These are phyloP conservation scores for Candida sojae DNA, from an alignment of 1,139 yeast species.

Conservation along the genomic window DNA sequence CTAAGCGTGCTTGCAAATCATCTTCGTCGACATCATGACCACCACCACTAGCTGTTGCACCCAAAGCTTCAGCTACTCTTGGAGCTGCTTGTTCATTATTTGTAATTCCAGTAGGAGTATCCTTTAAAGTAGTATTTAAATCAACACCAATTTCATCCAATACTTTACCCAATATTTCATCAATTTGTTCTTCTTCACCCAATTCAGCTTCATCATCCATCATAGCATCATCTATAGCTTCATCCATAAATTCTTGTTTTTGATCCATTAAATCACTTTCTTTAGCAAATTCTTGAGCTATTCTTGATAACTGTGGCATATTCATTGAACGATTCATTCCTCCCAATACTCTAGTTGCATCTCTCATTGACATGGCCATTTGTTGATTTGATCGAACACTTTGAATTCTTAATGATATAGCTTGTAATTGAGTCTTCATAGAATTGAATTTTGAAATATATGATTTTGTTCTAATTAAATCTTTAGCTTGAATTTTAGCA, in stretches of 20 bases:
- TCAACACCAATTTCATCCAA: conserved; percentile 96
- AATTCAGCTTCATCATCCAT: conserved; percentile 72
- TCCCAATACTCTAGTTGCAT: conserved; percentile 84
- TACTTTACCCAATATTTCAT: conserved; percentile 88
- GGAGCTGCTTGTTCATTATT: conserved; percentile 28
- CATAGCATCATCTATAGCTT: conserved; percentile 94
- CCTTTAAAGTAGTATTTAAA: conserved; percentile 66
- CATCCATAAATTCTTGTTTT: conserved; percentile 98
- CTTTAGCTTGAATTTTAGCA: conserved; percentile 94
- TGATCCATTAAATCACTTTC: conserved; percentile 98
- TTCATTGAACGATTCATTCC: conserved; percentile 92
- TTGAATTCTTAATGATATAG: conserved; percentile 86
- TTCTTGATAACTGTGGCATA: conserved; percentile 81
- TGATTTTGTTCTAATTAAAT: conserved; percentile 81
- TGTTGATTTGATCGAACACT: conserved; percentile 91
- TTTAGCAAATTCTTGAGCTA: conserved; percentile 92
- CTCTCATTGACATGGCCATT: conserved; percentile 93
- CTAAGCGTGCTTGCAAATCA: conserved; percentile 85
- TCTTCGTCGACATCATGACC: conserved; percentile 60
- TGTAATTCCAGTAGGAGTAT: conserved; percentile 59
- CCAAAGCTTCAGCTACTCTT: conserved; percentile 52
- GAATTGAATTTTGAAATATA: conserved; percentile 85
- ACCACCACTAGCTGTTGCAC: conserved; percentile 21
- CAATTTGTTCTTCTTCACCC: conserved; percentile 83
- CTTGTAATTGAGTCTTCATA: conserved; percentile 95